phyloP scores from a whole-genome alignment of 108 stramenopile genomes.

The Cyclotella distinguenda region DNA sequence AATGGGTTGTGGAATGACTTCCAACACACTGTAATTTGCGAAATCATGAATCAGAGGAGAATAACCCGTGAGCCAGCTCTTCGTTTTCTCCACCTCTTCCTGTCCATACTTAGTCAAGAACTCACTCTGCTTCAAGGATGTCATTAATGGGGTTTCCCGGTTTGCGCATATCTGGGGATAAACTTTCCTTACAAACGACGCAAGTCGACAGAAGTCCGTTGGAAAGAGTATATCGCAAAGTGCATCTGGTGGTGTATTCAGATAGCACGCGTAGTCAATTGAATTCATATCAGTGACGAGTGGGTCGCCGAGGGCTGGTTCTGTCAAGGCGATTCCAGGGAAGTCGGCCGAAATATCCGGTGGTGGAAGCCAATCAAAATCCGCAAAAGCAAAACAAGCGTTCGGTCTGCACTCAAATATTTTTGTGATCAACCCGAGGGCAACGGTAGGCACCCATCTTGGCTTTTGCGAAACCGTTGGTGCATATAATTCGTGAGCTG shows the following conservation, averaged over 20 bases:
- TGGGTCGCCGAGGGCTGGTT: conserved; percentile 61
- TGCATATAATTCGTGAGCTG: conserved; percentile 38
- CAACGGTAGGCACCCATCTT: conserved; percentile 77
- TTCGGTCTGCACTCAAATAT: conserved; percentile 59
- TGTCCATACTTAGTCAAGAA: conserved; percentile 65
- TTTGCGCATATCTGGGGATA: neutral
- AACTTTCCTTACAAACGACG: conserved; percentile 23
- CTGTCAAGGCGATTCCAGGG: conserved; percentile 12
- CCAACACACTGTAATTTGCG: conserved; percentile 76
- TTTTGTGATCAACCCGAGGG: conserved; percentile 59
- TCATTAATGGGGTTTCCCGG: conserved; percentile 8
- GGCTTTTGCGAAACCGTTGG: conserved; percentile 31
- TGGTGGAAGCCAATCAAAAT: conserved; percentile 76
- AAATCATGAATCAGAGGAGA: conserved; percentile 82
- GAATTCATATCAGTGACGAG: conserved; percentile 78
- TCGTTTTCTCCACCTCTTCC: conserved; percentile 61
- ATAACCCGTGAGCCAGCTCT: conserved; percentile 77
- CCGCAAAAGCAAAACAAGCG: conserved; percentile 62
- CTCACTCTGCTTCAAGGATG: conserved; percentile 64
- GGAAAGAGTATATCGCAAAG: conserved; percentile 82
- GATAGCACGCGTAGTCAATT: conserved; percentile 68
- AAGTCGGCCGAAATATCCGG: conserved; percentile 27
- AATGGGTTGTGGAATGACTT: conserved; percentile 35
- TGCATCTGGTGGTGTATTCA: conserved; percentile 45
- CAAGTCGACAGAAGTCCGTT: conserved; percentile 68